Base-by-base conservation (phyloP, 352 stramenopile species). In the Globisporangium heterothallicum region DNA sequence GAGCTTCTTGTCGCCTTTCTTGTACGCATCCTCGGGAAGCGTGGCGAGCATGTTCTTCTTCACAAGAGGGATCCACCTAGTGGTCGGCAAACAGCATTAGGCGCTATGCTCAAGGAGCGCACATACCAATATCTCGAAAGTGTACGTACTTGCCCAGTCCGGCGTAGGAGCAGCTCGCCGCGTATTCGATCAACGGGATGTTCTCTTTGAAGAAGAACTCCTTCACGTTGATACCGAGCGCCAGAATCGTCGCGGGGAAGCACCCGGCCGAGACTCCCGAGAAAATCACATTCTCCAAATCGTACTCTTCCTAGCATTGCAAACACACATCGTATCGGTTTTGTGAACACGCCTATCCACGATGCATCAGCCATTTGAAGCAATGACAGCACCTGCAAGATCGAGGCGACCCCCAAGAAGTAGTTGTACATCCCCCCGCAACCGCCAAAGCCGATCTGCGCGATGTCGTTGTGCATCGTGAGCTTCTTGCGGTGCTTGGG, bases 371-470 rank as follows among this genome's bases (percentile, higher is more conserved):
- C n/a, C n/a, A n/a, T n/a, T n/a, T n/a, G n/a, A n/a, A n/a, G n/a
- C n/a, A 38, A n/a, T 6, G 7, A 29, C 9, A 21, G 16, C 46
- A 78, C 70, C 66, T 87, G 76, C 40, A 87, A 45, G 35, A 92
- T 67, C 19, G 77, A 86, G 27, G 82, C 82, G 6, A 92, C 78
- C 4, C 82, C 82, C 24, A 92, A 56, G 30, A 90, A 87, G 59
- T 90, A 92, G 56, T 92, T 92, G 75, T 92, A 92, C 77, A 92
- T 90, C 49, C 81, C 81, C 6, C 81, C 81, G 42, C 81, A 92
- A 43, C 81, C 81, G 32, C 81, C 81, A 58, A 92, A 92, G 18
- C 78, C 77, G 36, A 92, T 78, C 53, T 92, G 81, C 40, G 71
- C 78, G 25, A 87, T 66, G 47, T 65, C 65, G 49, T 85, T 51